phyloP scores from a whole-genome alignment of 2,329 filamentous ascomycete species.

The Chaetomiaceae sp. region DNA sequence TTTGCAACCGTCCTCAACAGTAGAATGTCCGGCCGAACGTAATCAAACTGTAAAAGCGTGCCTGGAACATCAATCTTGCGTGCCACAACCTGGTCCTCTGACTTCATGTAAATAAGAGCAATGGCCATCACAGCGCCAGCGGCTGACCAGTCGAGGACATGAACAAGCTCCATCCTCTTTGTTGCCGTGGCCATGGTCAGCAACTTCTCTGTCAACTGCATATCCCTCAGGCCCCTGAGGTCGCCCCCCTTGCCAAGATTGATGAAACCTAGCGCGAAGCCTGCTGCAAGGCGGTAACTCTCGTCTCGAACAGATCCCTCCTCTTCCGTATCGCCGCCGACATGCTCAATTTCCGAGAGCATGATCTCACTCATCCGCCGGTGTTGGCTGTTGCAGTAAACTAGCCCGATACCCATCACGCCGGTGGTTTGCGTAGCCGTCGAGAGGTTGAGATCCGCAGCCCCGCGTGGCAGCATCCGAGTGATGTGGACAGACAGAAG shows the following conservation, averaged over 20 bases:
- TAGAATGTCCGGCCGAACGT: constrained; percentile 88
- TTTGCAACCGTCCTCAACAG: constrained; percentile 83
- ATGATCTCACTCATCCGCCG: constrained; percentile 98
- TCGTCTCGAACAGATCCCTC: constrained; percentile 84
- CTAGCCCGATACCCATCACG: constrained; percentile 91
- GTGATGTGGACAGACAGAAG: constrained; percentile 94
- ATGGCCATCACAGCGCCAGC: constrained; percentile 90
- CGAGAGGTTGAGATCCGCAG: constrained; percentile 90
- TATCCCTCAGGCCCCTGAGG: constrained; percentile 83
- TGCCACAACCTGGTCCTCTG: constrained; percentile 79
- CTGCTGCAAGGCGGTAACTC: constrained; percentile 91
- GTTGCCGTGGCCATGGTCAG: constrained; percentile 80
- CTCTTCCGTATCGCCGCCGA: constrained; percentile 72
- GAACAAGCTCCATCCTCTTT: constrained; percentile 87
- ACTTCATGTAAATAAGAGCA: constrained; percentile 94
- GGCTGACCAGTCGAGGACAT: constrained; percentile 87
- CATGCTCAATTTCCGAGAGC: constrained; percentile 93
- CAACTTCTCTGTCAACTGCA: constrained; percentile 86
- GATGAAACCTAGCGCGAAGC: constrained; percentile 89
- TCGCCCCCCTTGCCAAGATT: constrained; percentile 90
- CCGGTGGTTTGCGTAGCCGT: constrained; percentile 92
- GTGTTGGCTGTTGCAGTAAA: constrained; percentile 94
- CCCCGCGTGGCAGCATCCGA: constrained; percentile 84
- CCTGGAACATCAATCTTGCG: constrained; percentile 91
- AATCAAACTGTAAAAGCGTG: constrained; percentile 87